Percentiles rank a stretch among this genome's conserved stretches.
Evolutionary conservation across 352 stramenopile species (phyloP).

Genomic region (Pseudoperonospora humuli): DNA sequence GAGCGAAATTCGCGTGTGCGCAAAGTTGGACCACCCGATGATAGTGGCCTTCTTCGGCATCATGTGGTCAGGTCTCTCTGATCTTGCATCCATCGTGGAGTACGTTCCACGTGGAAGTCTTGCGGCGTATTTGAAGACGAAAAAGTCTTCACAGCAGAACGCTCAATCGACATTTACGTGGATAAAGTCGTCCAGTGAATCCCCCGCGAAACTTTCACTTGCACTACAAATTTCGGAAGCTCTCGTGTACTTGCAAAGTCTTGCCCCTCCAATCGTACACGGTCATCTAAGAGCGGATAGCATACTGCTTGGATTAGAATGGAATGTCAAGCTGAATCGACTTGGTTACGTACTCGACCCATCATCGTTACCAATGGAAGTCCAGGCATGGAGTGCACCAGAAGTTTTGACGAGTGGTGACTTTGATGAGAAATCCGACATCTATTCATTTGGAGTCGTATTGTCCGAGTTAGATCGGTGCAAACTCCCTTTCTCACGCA

Average conservation of each 20-base stretch:
- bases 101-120: slow-evolving; percentile 36
- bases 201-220: slow-evolving; percentile 37
- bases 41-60: slow-evolving; percentile 51
- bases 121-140: slow-evolving; percentile 25
- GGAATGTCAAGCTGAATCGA: slow-evolving; percentile 49
- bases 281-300: slow-evolving; percentile 51
- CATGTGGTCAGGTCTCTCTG: slow-evolving; percentile 44
- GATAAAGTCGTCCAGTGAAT: slow-evolving; percentile 20
- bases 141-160: slow-evolving; percentile 27
- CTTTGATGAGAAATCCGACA: slow-evolving; percentile 53
- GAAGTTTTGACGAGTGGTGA: slow-evolving; percentile 52
- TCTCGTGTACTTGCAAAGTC: slow-evolving; percentile 58
- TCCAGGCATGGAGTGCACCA: slow-evolving; percentile 39
- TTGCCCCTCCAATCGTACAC: slow-evolving; percentile 51
- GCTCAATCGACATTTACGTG: slow-evolving; percentile 23
- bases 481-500: slow-evolving; percentile 25
- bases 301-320: slow-evolving; percentile 43
- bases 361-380: slow-evolving; percentile 16
- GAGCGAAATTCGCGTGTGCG: slow-evolving; percentile 60
- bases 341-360: slow-evolving; percentile 42
- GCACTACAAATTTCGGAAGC: slow-evolving; percentile 52
- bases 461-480: slow-evolving; percentile 61
- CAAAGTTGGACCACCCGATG: slow-evolving; percentile 42
- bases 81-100: slow-evolving; percentile 57
- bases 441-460: slow-evolving; percentile 66